Evolutionary conservation across 2,329 filamentous ascomycete genomes (phyloP), one percentile per base, ranked within the genome.

Genomic region (Aspergillus sp.): DNA sequence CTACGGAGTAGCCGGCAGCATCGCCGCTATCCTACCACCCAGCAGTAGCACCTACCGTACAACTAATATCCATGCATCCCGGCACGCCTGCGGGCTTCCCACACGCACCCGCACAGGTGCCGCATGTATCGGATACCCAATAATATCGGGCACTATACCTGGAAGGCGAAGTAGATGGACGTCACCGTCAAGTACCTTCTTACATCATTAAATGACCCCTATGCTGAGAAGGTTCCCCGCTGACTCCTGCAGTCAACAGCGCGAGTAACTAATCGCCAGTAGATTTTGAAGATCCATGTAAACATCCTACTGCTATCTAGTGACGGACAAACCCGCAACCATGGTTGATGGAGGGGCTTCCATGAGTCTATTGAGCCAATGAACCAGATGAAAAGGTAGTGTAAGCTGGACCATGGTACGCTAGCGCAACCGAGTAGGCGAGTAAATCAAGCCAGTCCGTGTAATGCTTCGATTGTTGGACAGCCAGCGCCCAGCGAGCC

Each of bases 261-360:
- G 12, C 18, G 32, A 39, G 46, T 7, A 26, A 26, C 26, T 54
- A 54, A 54, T 31, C 52, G n/a, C 52, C 39, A 54, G 22, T 51
- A 9, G 32, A 24, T 24, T 24, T 24, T 24, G 18, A 51, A 26
- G 45, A 58, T 51, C 56, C 50, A 54, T 54, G 46, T 49, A 42
- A 24, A 24, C 45, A n/a, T 16, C 5, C 36, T n/a, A 42, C 36
- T n/a, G 31, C 32, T 42, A 54, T 39, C 22, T 50, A 26, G 32
- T 46, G 56, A 59, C 56, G 57, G 45, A 58, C 54, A 57, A 52
- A 50, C 42, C 46, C 32, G 49, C 56, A 52, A 61, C 63, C 61
- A 59, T 63, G 58, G 63, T 61, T 58, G 45, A 46, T 29, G 46
- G 60, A 62, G 63, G 60, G 62, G 58, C 52, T 6, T 16, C 12